phyloP scores from a whole-genome alignment of 345 rosid genomes.

The Gossypioides kirkii region DNA sequence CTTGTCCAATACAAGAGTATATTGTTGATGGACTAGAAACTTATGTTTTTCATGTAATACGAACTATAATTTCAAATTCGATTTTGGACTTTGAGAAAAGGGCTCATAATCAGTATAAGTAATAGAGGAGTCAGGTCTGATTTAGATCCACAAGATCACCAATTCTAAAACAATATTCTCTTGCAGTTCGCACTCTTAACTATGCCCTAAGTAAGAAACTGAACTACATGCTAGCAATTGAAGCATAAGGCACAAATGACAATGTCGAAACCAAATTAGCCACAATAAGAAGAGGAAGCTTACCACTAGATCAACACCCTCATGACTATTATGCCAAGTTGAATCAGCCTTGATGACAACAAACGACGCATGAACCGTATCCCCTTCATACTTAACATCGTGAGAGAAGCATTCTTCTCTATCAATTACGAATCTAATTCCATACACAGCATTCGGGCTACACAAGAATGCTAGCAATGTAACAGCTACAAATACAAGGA shows the following conservation, averaged over 20 bases:
- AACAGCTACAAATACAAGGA: conserved; percentile 16
- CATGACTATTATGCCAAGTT: conserved; percentile 47
- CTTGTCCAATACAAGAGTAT: not conserved
- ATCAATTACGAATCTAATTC: conserved; percentile 56
- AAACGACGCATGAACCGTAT: conserved; percentile 53
- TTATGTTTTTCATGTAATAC: not conserved
- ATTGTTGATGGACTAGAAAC: not conserved
- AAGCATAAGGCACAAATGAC: not conserved
- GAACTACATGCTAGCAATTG: not conserved
- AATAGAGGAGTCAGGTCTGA: not conserved
- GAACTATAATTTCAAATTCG: not conserved
- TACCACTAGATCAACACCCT: conserved; percentile 69
- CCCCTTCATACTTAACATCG: conserved; percentile 59
- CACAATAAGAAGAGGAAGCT: conserved; percentile 8
- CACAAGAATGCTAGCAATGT: conserved; percentile 32
- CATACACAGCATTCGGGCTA: conserved; percentile 28
- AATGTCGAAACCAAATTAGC: not conserved
- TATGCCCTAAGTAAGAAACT: not conserved
- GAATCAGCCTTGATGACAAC: conserved; percentile 55
- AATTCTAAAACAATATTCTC: not conserved
- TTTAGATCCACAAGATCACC: not conserved
- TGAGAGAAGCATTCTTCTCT: conserved; percentile 66
- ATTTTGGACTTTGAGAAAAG: not conserved
- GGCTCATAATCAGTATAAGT: not conserved
- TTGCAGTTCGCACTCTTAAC: not conserved